Evolutionary conservation across 331 rosid genomes (phyloP).

Genomic region (Malus hybrid): DNA sequence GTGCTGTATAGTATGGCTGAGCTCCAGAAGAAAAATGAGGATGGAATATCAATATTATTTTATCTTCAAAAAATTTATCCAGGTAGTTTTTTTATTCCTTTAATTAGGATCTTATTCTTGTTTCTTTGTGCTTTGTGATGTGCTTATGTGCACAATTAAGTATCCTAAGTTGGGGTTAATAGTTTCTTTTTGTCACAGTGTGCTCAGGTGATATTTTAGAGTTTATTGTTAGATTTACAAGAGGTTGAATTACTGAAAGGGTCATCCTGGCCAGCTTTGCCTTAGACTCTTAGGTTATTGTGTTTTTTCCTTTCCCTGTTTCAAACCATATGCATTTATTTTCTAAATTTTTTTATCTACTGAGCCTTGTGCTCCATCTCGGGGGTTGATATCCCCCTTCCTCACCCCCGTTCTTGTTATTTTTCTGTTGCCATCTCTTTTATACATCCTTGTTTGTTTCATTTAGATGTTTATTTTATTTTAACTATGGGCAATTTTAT

Average conservation of each 20-base stretch:
- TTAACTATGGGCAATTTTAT: background rate
- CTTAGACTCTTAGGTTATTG: background rate
- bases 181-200: background rate
- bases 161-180: background rate
- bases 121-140: background rate
- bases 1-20: constrained; percentile 86
- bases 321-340: background rate
- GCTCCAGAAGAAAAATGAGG: constrained; percentile 85
- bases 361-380: background rate
- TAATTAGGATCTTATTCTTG: background rate
- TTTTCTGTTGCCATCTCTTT: background rate
- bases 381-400: background rate
- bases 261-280: background rate
- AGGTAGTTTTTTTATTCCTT: constrained; percentile 31
- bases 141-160: background rate
- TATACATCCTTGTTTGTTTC: background rate
- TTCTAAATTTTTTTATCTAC: background rate
- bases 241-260: background rate
- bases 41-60: constrained; percentile 84
- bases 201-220: background rate
- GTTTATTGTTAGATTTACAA: background rate
- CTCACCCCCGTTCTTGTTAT: background rate
- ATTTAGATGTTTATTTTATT: background rate
- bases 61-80: constrained; percentile 93
- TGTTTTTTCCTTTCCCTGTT: background rate